Evolutionary conservation across 495 filamentous ascomycete genomes (phyloP), one percentile per base, ranked within the genome.

Genomic region (Cercophora samala): DNA sequence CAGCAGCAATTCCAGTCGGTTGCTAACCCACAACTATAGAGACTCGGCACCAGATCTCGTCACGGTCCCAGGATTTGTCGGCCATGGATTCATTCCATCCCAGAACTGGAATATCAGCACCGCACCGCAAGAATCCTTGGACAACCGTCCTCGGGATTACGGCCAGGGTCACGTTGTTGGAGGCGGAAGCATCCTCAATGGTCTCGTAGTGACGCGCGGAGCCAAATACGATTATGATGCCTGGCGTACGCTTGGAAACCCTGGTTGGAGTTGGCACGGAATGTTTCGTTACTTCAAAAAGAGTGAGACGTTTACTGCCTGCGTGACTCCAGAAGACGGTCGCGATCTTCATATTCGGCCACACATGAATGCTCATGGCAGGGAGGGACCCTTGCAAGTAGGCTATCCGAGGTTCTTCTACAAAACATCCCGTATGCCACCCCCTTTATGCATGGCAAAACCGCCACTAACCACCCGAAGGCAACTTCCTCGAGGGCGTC

Each of bases 211-310:
- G 64, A 77, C 80, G 51, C 72, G 81, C 15, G 83, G 82, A 3
- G 73, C 81, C 1, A 63, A 63, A 0, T 76, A 72, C 17, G 83
- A 87, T 68, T 87, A 84, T 66, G 84, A 90, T 68, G 75, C 81
- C 1, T 90, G 88, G 88, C 78, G 82, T 64, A 73, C 70, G 5
- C 72, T 89, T 3, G 88, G 89, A 2, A 89, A 88, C 69, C 77
- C 81, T 1, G 86, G 86, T n/a, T 90, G 88, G 88, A 83, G 79
- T 64, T 90, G 87, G 85, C 65, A 81, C 0, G 83, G 70, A 42
- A 72, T 91, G 23, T 70, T 86, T 22, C 85, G 86, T 1, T 90
- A 90, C 70, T 86, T 85, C 71, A 79, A 77, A 58, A 85, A 84
- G 66, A 68, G 62, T 55, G 69, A 76, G 64, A 72, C 62, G 62